Percentiles rank a stretch among this genome's conserved stretches.
Conservation (phyloP, 106 monocot species). For the Platanthera zijinensis region DNA sequence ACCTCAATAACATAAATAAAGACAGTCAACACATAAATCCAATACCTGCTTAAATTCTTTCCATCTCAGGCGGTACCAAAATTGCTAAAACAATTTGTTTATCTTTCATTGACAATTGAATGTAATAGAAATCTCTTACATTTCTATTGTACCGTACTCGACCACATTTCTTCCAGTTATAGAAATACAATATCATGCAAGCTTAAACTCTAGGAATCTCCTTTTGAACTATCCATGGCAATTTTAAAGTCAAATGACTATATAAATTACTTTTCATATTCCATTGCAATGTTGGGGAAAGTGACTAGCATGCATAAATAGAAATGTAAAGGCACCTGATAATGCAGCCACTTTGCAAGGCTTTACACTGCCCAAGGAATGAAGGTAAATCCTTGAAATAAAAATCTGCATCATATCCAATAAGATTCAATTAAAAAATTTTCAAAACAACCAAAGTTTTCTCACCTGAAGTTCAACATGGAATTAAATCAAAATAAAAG, state of each 20-base stretch:
- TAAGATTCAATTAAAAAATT: neutral
- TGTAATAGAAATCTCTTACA: neutral
- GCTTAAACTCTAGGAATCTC: neutral
- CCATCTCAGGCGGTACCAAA: neutral
- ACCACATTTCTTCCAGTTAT: neutral
- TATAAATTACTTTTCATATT: neutral
- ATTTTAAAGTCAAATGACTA: neutral
- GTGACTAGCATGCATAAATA: neutral
- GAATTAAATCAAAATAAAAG: neutral
- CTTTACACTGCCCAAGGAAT: neutral
- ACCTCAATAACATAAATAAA: neutral
- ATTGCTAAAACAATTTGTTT: neutral
- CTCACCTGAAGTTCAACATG: neutral
- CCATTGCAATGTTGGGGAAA: neutral
- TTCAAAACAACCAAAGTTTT: neutral
- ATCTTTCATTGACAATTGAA: neutral
- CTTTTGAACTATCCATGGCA: neutral
- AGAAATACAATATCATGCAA: neutral
- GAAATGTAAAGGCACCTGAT: neutral
- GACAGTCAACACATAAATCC: neutral
- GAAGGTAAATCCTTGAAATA: slow-evolving; percentile 2
- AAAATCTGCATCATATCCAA: slow-evolving; percentile 1
- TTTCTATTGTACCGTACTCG: neutral
- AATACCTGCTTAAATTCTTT: neutral
- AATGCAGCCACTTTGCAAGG: neutral